Evolutionary conservation across 2,329 filamentous ascomycete species (phyloP), one percentile per base, ranked within the genome.

Genomic region (Massarina eburnea): DNA sequence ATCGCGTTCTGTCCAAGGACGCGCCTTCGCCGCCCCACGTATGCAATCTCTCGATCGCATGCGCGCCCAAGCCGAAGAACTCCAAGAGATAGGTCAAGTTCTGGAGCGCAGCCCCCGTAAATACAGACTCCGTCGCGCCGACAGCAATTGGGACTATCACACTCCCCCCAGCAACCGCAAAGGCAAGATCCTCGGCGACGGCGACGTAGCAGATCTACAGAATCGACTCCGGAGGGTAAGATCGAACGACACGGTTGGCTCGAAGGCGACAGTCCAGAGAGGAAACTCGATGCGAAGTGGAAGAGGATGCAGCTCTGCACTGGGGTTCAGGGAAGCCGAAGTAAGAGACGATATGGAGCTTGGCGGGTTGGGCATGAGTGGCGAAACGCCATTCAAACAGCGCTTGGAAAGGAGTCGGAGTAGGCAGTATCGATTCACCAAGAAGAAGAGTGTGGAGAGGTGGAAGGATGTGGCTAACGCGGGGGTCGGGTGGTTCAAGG

Each of bases 11-110:
- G 64, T 74, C 1, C 77, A 77, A 61, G 78, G 78, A 14, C 76
- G 76, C 38, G 77, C 77, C 0, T 81, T 80, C 49, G 71, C 75
- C 22, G 76, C 76, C 17, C 76, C 78, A 5, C 69, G 77, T 26
- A 73, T 75, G 58, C 76, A 78, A 48, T 79, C 76, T 2, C 61
- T 79, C 3, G 74, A 79, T 24, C 71, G 71, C 12, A 70, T 74
- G 55, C 69, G 72, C 45, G 59, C 72, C 19, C 62, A 73, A 41
- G 59, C 57, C 30, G 70, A 71, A 21, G 73, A 75, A 17, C 52
- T 77, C 5, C 64, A 71, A 42, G 63, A 73, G 15, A 51, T 78
- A 3, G 66, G 68, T 4, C 57, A 72, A 30, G 62, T 66, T 1
- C 55, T 78, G 4, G 72, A 77, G 24, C 57, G 65, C 5, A 76